Conservation (phyloP, 176 grass and related monocot genomes). For the Oryza officinalis region DNA sequence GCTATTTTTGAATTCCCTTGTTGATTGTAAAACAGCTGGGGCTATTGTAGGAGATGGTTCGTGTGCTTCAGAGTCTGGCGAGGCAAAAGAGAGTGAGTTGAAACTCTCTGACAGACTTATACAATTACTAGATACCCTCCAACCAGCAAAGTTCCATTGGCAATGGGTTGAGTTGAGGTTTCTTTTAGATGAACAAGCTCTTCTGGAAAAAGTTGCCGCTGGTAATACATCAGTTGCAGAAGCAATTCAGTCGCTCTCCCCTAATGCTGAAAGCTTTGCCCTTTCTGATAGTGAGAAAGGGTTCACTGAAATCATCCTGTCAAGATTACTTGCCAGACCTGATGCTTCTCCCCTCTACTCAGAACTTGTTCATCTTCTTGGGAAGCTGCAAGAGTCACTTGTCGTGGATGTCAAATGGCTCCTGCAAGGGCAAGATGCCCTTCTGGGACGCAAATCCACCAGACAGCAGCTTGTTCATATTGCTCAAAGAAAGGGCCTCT, state of each 20-base stretch:
- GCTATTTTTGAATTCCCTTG: conserved; percentile 81
- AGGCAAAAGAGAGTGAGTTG: conserved; percentile 65
- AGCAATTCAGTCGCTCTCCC: conserved; percentile 75
- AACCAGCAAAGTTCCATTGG: conserved; percentile 99
- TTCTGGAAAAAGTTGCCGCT: conserved; percentile 81
- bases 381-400: conserved; percentile 90
- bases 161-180: conserved; percentile 98
- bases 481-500: conserved; percentile 71
- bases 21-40: conserved; percentile 80
- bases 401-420: conserved; percentile 98
- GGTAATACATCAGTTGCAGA: conserved; percentile 74
- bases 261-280: conserved; percentile 65
- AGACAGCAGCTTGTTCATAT: conserved; percentile 88
- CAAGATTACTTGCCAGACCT: conserved; percentile 90
- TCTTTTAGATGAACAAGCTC: conserved; percentile 96
- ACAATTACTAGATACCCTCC: conserved; percentile 85
- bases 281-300: conserved; percentile 97
- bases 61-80: conserved; percentile 52
- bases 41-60: conserved; percentile 63
- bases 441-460: conserved; percentile 90
- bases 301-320: conserved; percentile 94
- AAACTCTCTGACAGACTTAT: conserved; percentile 80
- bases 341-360: conserved; percentile 95
- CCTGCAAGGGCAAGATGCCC: conserved; percentile 81
- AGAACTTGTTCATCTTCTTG: conserved; percentile 88